These are phyloP conservation scores for Aspergillus oerlinghausenensis DNA, from an alignment of 2,329 filamentous ascomycete species.

Conservation along the genomic window DNA sequence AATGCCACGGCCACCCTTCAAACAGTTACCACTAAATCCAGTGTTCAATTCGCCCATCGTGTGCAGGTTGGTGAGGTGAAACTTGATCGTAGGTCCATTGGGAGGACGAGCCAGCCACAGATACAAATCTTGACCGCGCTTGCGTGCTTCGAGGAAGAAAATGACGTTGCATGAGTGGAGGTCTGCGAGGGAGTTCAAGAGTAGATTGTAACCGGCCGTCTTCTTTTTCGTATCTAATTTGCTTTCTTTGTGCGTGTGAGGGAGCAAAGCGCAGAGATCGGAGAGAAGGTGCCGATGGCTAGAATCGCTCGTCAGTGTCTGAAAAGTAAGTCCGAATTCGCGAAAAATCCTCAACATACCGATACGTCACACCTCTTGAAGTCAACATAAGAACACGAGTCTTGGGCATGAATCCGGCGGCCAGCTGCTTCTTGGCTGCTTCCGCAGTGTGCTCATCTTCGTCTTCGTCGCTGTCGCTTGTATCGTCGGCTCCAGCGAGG, in stretches of 20 bases:
- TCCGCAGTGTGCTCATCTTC: conserved; percentile 25
- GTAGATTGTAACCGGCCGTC: conserved; percentile 56
- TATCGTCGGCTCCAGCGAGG: conserved; percentile 33
- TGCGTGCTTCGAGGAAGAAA: conserved; percentile 91
- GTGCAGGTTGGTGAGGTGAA: conserved; percentile 60
- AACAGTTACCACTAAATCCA: conserved; percentile 85
- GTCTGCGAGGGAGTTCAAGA: conserved; percentile 70
- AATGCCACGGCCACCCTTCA: conserved; percentile 87
- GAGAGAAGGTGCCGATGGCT: conserved; percentile 92
- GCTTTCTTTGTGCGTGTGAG: conserved; percentile 87
- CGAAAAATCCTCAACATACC: conserved; percentile 47
- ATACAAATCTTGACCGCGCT: conserved; percentile 84
- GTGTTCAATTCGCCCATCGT: conserved; percentile 90
- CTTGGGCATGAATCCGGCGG: conserved; percentile 39
- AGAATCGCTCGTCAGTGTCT: conserved; percentile 7
- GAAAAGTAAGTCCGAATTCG: neutral
- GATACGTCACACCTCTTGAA: conserved; percentile 85
- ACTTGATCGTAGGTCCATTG: conserved; percentile 68
- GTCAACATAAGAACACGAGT: conserved; percentile 79
- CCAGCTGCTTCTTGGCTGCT: conserved; percentile 29
- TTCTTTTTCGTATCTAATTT: conserved; percentile 95
- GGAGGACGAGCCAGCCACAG: conserved; percentile 89
- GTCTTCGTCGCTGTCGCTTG: conserved; percentile 36
- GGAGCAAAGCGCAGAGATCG: conserved; percentile 82
- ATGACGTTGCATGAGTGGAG: conserved; percentile 94